Evolutionary conservation across 2,329 filamentous ascomycete species (phyloP).

Genomic region (Fusarium xyrophilum): DNA sequence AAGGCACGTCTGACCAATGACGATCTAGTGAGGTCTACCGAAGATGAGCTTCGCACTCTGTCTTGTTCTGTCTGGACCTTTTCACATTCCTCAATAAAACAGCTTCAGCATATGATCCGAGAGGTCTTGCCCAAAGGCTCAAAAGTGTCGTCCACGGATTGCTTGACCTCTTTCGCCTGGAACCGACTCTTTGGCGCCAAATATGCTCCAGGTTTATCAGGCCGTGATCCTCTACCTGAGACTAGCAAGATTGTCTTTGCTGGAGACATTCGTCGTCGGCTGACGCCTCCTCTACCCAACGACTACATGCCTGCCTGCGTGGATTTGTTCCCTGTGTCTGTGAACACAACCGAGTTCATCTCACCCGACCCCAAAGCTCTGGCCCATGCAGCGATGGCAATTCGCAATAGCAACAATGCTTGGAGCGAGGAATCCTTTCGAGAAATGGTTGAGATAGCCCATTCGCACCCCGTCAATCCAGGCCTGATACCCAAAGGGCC

Average conservation of each 20-base stretch:
- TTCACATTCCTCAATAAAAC: not conserved
- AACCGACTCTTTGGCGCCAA: constrained; percentile 1
- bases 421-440: constrained; percentile 5
- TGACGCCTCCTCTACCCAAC: constrained; percentile 1
- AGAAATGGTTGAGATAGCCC: constrained; percentile 1
- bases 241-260: constrained; percentile 4
- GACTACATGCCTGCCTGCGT: constrained; percentile 8
- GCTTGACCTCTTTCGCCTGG: constrained; percentile 7
- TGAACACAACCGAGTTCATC: not conserved
- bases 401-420: constrained; percentile 6
- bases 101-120: not conserved
- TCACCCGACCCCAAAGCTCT: not conserved
- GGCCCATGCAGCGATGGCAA: not conserved
- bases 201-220: not conserved
- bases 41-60: not conserved
- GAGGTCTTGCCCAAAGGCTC: not conserved
- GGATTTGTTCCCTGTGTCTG: not conserved
- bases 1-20: constrained; percentile 2
- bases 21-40: not conserved
- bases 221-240: not conserved
- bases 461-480: constrained; percentile 1
- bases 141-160: constrained; percentile 2
- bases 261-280: constrained; percentile 3
- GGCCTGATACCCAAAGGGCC: constrained; percentile 6
- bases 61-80: constrained; percentile 7